Evolutionary conservation across 371 early-diverging fungal genomes (phyloP).

Genomic region (Mortierella sp.): DNA sequence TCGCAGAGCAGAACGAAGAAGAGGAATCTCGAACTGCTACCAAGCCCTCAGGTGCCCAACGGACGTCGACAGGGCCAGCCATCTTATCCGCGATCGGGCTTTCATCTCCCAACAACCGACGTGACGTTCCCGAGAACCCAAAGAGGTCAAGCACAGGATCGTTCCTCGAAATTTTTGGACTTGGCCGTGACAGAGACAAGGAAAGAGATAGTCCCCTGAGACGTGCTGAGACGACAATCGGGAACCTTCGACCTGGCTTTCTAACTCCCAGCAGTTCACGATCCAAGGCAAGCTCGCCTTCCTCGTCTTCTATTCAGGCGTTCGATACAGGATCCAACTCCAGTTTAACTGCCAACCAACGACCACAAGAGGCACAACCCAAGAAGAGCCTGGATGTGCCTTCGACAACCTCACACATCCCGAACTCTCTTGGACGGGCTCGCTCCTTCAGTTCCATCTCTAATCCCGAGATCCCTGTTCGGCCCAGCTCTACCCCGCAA

Average conservation of each 20-base stretch:
- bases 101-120: constrained; percentile 14
- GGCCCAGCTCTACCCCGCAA: neutral
- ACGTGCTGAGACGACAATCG: constrained; percentile 27
- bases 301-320: constrained; percentile 21
- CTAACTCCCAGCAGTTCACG: constrained; percentile 22
- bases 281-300: constrained; percentile 31
- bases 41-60: constrained; percentile 9
- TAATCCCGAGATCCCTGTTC: constrained; percentile 12
- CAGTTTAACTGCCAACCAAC: neutral
- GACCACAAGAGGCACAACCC: constrained; percentile 10
- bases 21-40: neutral
- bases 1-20: constrained; percentile 17
- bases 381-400: constrained; percentile 26
- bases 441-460: constrained; percentile 45
- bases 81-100: constrained; percentile 40
- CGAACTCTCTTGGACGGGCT: constrained; percentile 21
- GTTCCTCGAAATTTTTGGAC: constrained; percentile 52
- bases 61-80: constrained; percentile 21
- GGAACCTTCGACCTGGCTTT: constrained; percentile 27
- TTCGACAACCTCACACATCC: neutral
- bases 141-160: constrained; percentile 53
- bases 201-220: constrained; percentile 18
- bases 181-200: constrained; percentile 53
- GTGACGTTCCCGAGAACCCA: constrained; percentile 16
- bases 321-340: constrained; percentile 18